Evolutionary conservation across 805 yeast genomes (phyloP), one percentile per base, ranked within the genome.

Genomic region (Sugiyamaella marilandica): DNA sequence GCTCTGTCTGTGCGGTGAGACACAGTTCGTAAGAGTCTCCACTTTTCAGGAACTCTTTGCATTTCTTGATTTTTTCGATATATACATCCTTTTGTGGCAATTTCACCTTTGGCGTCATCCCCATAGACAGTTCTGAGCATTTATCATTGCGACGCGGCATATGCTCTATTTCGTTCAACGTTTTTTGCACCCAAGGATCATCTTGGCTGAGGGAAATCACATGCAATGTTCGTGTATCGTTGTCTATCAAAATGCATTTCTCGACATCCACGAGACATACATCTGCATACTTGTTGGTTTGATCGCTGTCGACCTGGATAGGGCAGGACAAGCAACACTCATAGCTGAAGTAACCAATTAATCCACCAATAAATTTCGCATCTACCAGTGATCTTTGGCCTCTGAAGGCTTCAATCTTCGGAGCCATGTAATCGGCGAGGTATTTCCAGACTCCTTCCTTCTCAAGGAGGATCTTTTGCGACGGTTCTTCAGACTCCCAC

Each of bases 11-110:
- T 1, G 85, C 83, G 0, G 98, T 92, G 32, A 94, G 74, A 65
- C 99, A 94, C 13, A 94, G 75, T 65, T 94, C 99, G 65, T 94
- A 94, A 1, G 97, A 89, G 64, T 94, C 95, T 10, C 99, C 99
- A 5, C 83, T 69, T 49, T 75, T 80, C 45, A 92, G 73, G 56
- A 71, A 81, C 13, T 79, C 74, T 66, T 87, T 92, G 65, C 96
- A 88, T 46, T 72, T 53, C 0, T 72, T 62, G 61, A 89, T 87
- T 37, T 79, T 79, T 2, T 70, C 56, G 2, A 72, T 63, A 66
- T 94, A 94, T 0, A 69, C 61, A 0, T 70, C 69, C 56, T 78
- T 75, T 10, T 76, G 70, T 0, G 96, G 95, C 54, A 57, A 34
- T 1, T 44, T 45, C 13, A 65, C 53, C n/a, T 51, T 32, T 2